Percentiles rank a stretch among this genome's conserved stretches.
Evolutionary conservation across 257 asterid genomes (phyloP).

Genomic region (Nicotiana knightiana): DNA sequence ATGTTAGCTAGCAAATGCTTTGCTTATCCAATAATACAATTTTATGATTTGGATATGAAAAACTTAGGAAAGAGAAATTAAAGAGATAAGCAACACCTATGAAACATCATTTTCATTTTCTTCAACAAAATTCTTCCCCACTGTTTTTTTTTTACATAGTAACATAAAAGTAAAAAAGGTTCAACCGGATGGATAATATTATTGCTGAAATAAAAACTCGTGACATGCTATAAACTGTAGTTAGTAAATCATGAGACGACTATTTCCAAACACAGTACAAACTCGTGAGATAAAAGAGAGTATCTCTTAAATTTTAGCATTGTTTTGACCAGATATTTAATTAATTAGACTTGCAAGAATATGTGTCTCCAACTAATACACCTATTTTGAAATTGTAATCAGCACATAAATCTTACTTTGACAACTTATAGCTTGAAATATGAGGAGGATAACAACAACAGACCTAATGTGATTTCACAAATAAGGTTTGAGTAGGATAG

Average conservation of each 20-base stretch:
- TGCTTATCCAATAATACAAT: neutral
- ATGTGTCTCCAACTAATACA: neutral
- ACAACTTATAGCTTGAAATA: neutral
- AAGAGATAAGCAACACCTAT: neutral
- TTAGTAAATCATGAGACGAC: too few relatives aligned
- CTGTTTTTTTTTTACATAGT: neutral
- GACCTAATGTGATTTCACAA: too few relatives aligned
- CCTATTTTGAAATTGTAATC: neutral
- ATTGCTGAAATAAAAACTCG: neutral
- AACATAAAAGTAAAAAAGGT: neutral
- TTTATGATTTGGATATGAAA: neutral
- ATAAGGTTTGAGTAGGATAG: too few relatives aligned
- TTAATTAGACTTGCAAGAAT: neutral
- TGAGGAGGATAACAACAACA: too few relatives aligned
- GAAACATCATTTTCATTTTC: neutral
- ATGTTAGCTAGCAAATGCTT: constrained; percentile 1
- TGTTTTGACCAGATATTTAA: too few relatives aligned
- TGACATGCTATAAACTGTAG: neutral
- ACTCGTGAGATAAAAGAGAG: neutral
- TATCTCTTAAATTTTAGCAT: neutral
- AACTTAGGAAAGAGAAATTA: neutral
- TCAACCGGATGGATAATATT: neutral
- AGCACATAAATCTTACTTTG: neutral
- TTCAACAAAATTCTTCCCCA: neutral
- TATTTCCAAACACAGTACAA: neutral